Evolutionary conservation across 805 yeast genomes (phyloP).

Genomic region (Pichia thaimueangensis): DNA sequence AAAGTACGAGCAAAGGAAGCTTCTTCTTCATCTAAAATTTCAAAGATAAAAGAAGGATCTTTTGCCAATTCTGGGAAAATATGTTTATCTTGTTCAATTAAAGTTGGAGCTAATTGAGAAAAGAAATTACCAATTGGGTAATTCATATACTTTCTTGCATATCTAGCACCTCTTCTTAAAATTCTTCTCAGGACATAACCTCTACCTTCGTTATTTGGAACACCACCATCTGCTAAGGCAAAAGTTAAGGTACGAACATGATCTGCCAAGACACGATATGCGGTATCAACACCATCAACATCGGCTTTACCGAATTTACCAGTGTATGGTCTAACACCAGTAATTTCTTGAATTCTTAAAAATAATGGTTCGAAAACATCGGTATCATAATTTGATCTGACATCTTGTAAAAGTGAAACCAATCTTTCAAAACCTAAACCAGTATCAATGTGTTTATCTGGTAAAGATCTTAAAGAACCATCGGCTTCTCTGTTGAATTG

Average conservation of each 20-base stretch:
- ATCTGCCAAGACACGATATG: conserved; percentile 96
- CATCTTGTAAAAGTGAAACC: conserved; percentile 89
- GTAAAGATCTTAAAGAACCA: conserved; percentile 70
- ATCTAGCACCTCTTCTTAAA: conserved; percentile 95
- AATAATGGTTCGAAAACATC: conserved; percentile 93
- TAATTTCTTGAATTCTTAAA: conserved; percentile 78
- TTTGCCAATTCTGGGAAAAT: conserved; percentile 87
- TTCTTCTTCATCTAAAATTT: conserved; percentile 94
- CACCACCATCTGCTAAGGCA: conserved; percentile 98
- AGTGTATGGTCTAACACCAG: conserved; percentile 84
- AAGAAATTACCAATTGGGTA: conserved; percentile 94
- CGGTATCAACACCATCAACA: conserved; percentile 91
- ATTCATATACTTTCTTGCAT: conserved; percentile 91
- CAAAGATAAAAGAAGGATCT: conserved; percentile 69
- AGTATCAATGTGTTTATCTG: conserved; percentile 94
- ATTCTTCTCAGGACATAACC: conserved; percentile 97
- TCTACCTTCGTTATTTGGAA: conserved; percentile 98
- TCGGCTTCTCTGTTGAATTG: conserved; percentile 94
- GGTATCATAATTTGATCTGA: conserved; percentile 91
- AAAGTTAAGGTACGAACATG: conserved; percentile 96
- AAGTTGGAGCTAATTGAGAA: conserved; percentile 85
- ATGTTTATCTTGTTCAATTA: conserved; percentile 78
- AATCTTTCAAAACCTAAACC: conserved; percentile 99
- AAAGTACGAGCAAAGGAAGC: conserved; percentile 89
- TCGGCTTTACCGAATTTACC: conserved; percentile 95